Percentiles rank a stretch among this genome's conserved stretches.
Evolutionary conservation across 768 basidiomycete genomes (phyloP).

Genomic region (Porphyrellus cyaneotinctus): DNA sequence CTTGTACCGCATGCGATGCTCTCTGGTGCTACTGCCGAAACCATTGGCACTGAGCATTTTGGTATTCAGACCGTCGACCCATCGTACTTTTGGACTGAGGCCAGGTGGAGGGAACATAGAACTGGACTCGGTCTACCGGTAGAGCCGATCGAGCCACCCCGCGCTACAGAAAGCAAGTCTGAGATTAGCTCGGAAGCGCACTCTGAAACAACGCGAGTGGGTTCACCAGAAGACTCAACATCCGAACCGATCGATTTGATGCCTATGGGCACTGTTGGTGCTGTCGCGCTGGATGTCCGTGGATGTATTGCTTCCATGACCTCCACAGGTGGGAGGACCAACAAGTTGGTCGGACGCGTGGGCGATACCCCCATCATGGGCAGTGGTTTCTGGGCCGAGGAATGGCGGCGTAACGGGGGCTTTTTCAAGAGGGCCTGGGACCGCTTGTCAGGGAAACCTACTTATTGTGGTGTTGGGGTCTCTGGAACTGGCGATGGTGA

Average conservation of each 20-base stretch:
- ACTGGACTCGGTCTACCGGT: slow-evolving; percentile 71
- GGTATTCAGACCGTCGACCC: slow-evolving; percentile 62
- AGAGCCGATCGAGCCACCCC: slow-evolving; percentile 44
- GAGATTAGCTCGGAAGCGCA: slow-evolving; percentile 10
- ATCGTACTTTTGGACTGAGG: slow-evolving; percentile 74
- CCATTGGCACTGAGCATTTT: slow-evolving; percentile 46
- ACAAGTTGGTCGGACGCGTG: slow-evolving; percentile 79
- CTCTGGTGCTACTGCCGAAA: slow-evolving; percentile 62
- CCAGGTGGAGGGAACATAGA: slow-evolving; percentile 74
- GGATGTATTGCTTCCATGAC: slow-evolving; percentile 73
- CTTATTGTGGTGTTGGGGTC: slow-evolving; percentile 55
- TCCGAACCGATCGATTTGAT: slow-evolving; percentile 46
- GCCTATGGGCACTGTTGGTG: slow-evolving; percentile 80
- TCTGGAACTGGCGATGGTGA: slow-evolving; percentile 86
- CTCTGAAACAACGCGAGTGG: slow-evolving; percentile 17
- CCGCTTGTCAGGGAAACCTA: slow-evolving; percentile 33
- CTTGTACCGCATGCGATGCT: slow-evolving; percentile 66
- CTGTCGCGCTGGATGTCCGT: slow-evolving; percentile 70
- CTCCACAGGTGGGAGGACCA: slow-evolving; percentile 79
- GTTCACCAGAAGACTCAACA: slow-evolving; percentile 12
- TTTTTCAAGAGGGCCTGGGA: slow-evolving; percentile 38
- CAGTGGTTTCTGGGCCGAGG: slow-evolving; percentile 80
- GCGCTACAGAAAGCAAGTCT: slow-evolving; percentile 12
- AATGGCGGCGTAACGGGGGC: slow-evolving; percentile 49
- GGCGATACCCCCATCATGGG: slow-evolving; percentile 82